Conservation (phyloP, 164 flowering plant species). For the Piper betle region DNA sequence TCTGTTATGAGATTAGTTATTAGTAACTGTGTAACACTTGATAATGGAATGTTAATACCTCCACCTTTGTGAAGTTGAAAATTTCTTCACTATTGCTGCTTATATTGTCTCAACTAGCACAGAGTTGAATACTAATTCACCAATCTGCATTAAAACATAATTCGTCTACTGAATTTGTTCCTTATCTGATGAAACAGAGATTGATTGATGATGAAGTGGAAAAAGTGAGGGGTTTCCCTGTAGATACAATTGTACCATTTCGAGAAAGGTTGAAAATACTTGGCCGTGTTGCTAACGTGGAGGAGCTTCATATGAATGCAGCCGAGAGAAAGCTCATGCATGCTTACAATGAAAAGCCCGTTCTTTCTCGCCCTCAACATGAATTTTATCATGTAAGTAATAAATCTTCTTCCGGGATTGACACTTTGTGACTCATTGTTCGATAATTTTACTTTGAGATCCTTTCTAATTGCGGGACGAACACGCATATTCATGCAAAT, state of each 20-base stretch:
- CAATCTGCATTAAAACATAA: neutral
- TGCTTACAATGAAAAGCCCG: slow-evolving; percentile 97
- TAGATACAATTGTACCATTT: slow-evolving; percentile 58
- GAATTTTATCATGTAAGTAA: slow-evolving; percentile 64
- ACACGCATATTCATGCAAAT: neutral
- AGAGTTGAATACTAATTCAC: neutral
- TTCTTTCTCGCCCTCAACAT: slow-evolving; percentile 98
- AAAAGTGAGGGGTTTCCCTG: slow-evolving; percentile 74
- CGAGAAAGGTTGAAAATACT: slow-evolving; percentile 91
- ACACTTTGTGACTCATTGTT: neutral
- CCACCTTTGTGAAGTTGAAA: no score
- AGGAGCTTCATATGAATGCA: slow-evolving; percentile 70
- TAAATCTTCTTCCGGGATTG: neutral
- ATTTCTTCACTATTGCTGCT: neutral
- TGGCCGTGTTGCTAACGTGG: slow-evolving; percentile 87
- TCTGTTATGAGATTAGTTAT: neutral
- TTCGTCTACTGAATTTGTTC: neutral
- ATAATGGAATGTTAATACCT: no score
- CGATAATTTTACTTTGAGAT: neutral
- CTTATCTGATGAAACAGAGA: slow-evolving; percentile 29
- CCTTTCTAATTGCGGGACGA: neutral
- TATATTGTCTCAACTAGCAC: no score
- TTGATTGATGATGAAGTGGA: slow-evolving; percentile 81
- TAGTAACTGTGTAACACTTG: neutral
- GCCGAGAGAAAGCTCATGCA: slow-evolving; percentile 91